Evolutionary conservation across 2,329 filamentous ascomycete genomes (phyloP).

Genomic region (Pseudogymnoascus sp.): DNA sequence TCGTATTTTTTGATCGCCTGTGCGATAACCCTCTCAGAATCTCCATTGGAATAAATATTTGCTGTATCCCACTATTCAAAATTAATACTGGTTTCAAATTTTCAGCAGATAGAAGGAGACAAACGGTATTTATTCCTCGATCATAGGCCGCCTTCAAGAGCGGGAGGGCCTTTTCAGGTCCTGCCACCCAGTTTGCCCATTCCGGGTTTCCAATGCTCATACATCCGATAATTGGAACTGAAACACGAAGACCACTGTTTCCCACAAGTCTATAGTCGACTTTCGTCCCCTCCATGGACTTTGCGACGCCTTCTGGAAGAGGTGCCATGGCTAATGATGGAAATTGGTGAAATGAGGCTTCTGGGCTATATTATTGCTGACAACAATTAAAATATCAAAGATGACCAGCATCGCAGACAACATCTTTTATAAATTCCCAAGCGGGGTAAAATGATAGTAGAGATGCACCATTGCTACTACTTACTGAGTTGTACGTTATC

Average conservation of each 20-base stretch:
- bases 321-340: background rate
- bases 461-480: background rate
- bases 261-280: conserved; percentile 46
- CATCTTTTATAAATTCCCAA: conserved; percentile 4
- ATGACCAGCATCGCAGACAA: background rate
- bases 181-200: conserved; percentile 47
- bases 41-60: conserved; percentile 48
- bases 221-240: conserved; percentile 53
- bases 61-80: conserved; percentile 37
- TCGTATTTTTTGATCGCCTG: conserved; percentile 52
- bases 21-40: conserved; percentile 44
- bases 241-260: conserved; percentile 52
- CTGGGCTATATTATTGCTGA: background rate
- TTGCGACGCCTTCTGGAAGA: conserved; percentile 3
- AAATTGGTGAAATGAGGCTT: background rate
- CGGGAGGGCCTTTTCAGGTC: conserved; percentile 49
- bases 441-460: background rate
- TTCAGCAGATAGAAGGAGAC: conserved; percentile 34
- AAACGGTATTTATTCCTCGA: conserved; percentile 47
- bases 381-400: background rate
- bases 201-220: conserved; percentile 52
- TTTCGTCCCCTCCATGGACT: conserved; percentile 34
- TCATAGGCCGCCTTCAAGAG: conserved; percentile 57
- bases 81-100: conserved; percentile 33
- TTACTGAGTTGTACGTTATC: background rate